Base-by-base conservation (phyloP, 768 basidiomycete genomes). In the Lactarius deliciosus region DNA sequence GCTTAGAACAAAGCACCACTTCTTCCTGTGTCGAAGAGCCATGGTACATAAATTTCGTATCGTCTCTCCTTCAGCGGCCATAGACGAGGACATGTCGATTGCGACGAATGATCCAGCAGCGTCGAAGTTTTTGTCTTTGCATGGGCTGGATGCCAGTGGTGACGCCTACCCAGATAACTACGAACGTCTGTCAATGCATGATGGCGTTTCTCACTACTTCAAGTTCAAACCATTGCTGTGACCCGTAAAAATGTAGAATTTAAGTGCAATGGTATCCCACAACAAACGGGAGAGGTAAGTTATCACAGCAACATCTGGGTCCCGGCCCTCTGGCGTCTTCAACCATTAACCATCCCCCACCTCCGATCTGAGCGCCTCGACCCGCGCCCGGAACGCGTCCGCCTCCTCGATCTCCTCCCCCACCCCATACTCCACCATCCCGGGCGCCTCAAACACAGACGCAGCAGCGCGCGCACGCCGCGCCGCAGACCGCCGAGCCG, bases 321-420 rank as follows among this genome's bases (percentile, higher is more conserved):
- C 38, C 57, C 60, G 68, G 40, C 38, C 32, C 64, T 30, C 53
- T 61, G 5, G 36, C 45, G 43, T 82, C 76, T 89, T 90, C 73
- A 96, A 73, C 92, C 92, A 3, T 30, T 30, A 96, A 11, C 87
- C 86, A 28, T 95, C 94, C 2, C 94, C 94, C 82, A 95, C 92
- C 72, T 96, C 94, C 66, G 85, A 82, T 75, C 91, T 87, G 75
- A 96, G 72, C 20, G 88, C 88, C 79, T 95, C 94, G 60, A 96
- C 89, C 71, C 82, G 82, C 64, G 85, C 83, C 57, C 94, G 82
- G 75, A 90, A 92, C 55, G 86, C 82, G 64, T 92, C 92, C 30
- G 83, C 89, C 68, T 84, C 81, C 70, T 79, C 72, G 65, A 83
- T 75, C 72, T 80, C 78, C 28, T 73, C 73, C 32, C 72, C 74